Evolutionary conservation across 2,329 filamentous ascomycete species (phyloP).

Genomic region (Ophiosphaerella herpotricha): DNA sequence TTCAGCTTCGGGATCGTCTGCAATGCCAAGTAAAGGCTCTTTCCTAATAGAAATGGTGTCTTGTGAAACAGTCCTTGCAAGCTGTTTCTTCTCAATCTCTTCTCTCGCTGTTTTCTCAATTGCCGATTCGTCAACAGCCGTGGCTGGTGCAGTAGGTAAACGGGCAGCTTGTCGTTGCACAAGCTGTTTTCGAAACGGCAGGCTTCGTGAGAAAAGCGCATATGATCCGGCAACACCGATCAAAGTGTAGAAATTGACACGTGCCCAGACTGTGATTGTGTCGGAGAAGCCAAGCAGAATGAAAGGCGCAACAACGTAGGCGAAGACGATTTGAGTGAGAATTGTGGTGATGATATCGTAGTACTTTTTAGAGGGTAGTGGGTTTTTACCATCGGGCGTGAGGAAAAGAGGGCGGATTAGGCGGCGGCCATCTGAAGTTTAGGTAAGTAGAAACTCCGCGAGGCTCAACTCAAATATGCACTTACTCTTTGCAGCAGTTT

Average conservation of each 20-base stretch:
- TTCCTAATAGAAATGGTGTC: conserved; percentile 56
- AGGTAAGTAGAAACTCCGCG: background rate
- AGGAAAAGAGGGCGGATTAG: conserved; percentile 92
- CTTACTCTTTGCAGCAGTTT: conserved; percentile 92
- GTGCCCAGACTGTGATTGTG: conserved; percentile 76
- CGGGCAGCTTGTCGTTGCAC: conserved; percentile 39
- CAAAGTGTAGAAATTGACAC: conserved; percentile 87
- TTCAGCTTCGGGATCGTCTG: conserved; percentile 74
- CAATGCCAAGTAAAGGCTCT: conserved; percentile 75
- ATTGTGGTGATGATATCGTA: conserved; percentile 82
- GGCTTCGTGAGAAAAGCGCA: conserved; percentile 79
- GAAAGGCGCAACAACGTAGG: conserved; percentile 83
- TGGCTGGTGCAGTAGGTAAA: conserved; percentile 19
- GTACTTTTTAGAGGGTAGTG: conserved; percentile 71
- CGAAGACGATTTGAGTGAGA: conserved; percentile 79
- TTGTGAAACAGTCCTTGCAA: conserved; percentile 59
- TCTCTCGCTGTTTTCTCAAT: conserved; percentile 43
- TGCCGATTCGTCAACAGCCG: conserved; percentile 26
- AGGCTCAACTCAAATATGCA: conserved; percentile 19
- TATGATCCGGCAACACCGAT: conserved; percentile 68
- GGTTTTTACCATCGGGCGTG: conserved; percentile 67
- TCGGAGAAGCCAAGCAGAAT: conserved; percentile 74
- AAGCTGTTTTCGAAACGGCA: conserved; percentile 60
- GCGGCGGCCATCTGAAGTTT: conserved; percentile 75
- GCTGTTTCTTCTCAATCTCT: conserved; percentile 35